Percentiles rank a stretch among this genome's conserved stretches.
These are phyloP conservation scores for Geotrichum citri-aurantii DNA, from an alignment of 1,139 yeast species.

Conservation along the genomic window DNA sequence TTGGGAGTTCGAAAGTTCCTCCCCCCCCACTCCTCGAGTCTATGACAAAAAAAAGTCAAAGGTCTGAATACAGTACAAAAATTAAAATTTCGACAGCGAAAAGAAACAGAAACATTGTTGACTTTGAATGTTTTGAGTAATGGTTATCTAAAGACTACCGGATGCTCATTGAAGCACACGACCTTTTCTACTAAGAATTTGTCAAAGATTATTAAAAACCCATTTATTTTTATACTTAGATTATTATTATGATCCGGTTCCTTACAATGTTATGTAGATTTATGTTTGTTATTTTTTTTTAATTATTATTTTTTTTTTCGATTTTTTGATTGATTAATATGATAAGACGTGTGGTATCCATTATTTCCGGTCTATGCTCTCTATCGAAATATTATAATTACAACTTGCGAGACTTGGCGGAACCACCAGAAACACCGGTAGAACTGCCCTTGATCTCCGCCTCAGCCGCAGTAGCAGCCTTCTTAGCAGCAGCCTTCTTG, in stretches of 20 bases:
- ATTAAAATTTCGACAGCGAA: no score
- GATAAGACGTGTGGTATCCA: not conserved
- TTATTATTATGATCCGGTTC: not conserved
- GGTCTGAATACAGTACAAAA: no score
- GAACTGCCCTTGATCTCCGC: conserved; percentile 19
- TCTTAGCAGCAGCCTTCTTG: conserved; percentile 26
- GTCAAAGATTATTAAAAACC: not conserved
- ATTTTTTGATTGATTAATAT: no score
- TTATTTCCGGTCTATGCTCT: not conserved
- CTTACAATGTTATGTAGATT: not conserved
- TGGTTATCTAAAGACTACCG: not conserved
- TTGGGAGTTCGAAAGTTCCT: no score
- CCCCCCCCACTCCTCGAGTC: no score
- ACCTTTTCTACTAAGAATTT: not conserved
- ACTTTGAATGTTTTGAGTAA: no score
- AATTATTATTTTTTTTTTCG: no score
- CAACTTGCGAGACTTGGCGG: conserved; percentile 19
- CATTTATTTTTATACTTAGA: not conserved
- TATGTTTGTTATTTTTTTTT: no score
- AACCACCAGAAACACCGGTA: conserved; percentile 20
- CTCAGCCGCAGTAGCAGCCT: conserved; percentile 16
- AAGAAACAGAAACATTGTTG: no score
- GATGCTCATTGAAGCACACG: not conserved
- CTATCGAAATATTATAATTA: not conserved
- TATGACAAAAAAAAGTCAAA: no score